These are phyloP conservation scores for Nannochloris sp. DNA, from an alignment of 139 green algal species.

Conservation along the genomic window DNA sequence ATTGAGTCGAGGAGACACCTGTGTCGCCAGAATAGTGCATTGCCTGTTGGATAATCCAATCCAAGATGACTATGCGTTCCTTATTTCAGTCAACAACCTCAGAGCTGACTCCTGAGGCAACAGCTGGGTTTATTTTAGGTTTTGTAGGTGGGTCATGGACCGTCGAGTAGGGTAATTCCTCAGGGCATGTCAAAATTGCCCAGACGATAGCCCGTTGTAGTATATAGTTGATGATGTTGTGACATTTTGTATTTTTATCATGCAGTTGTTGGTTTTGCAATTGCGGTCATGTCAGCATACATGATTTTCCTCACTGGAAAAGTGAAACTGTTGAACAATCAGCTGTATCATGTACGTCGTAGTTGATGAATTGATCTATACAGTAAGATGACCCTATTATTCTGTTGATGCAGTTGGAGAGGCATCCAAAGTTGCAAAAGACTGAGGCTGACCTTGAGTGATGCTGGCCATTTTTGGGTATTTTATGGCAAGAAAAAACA, in stretches of 20 bases:
- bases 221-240: not conserved
- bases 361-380: not conserved
- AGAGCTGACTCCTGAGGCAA: not conserved
- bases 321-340: not conserved
- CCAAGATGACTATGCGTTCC: no score
- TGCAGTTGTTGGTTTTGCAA: not conserved
- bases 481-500: no score
- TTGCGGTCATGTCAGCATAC: not conserved
- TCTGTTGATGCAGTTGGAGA: not conserved
- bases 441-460: not conserved
- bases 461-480: not conserved
- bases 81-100: not conserved
- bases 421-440: conserved; percentile 1
- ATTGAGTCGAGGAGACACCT: no score
- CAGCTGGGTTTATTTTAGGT: conserved; percentile 1
- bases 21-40: no score
- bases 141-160: not conserved
- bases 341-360: not conserved
- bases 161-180: not conserved
- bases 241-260: not conserved
- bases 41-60: no score
- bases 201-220: no score
- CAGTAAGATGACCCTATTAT: not conserved
- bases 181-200: no score
- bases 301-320: not conserved